Base-by-base conservation (phyloP, 768 basidiomycete genomes). In the Mycena kentingensis region DNA sequence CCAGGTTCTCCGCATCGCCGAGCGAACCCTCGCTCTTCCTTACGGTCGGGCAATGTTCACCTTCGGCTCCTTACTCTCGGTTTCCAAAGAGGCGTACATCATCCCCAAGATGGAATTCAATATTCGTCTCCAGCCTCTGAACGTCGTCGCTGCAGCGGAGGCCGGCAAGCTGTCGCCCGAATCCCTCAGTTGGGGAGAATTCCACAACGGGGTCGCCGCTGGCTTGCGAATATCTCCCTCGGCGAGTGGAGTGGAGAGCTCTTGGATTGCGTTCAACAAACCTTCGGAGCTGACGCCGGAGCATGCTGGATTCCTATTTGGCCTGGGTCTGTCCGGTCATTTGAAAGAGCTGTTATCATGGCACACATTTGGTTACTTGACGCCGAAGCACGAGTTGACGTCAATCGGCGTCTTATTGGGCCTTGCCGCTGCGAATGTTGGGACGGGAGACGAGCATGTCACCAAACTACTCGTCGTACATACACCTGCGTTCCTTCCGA, bases 191-290 rank as follows among this genome's bases (percentile, higher is more conserved):
- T 99, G 96, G 97, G 93, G 91, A n/a, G 90, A 95, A 54, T 99
- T 99, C 70, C 94, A 98, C 70, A 94, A 96, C 57, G 97, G 97
- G 10, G 96, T 97, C 0, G 93, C 93, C 7, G 90, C 93, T 4
- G 97, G 88, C 3, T 69, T 99, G 37, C 85, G 91, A 6, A 84
- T 98, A 44, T 84, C 88, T 0, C 84, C 90, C 0, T 78, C 81
- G n/a, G 81, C 87, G 8, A 70, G 74, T 42, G 84, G 83, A 10
- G 81, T 98, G 36, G 93, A 97, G 65, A 91, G 90, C 62, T 93
- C 93, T 0, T 98, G 95, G 92, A 93, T 97, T 47, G 86, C 88
- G 13, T 98, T 95, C 77, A 96, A 98, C 70, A 91, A 90, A 61
- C 96, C 97, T 0, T 79, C 84, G 0, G 90, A 95, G 38, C 79